Percentiles rank a stretch among this genome's conserved stretches.
Evolutionary conservation across 75 land plant species (phyloP).

Genomic region (Cryptomeria japonica): DNA sequence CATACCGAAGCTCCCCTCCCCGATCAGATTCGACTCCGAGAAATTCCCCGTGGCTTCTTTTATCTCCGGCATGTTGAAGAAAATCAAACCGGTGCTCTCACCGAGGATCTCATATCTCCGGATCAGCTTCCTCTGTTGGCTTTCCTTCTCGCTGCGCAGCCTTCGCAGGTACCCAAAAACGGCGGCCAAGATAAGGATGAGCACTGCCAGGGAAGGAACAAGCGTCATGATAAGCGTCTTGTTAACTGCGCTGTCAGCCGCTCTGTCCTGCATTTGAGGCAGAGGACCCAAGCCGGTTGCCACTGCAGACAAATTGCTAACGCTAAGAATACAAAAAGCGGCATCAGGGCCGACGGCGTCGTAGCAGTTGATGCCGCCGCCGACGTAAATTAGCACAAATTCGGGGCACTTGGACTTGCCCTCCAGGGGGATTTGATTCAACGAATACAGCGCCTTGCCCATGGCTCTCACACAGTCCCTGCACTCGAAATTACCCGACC

Average conservation of each 20-base stretch:
- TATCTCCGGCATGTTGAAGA: constrained; percentile 21
- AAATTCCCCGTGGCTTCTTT: constrained; percentile 31
- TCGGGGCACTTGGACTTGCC: background rate
- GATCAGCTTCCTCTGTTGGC: background rate
- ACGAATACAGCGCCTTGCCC: background rate
- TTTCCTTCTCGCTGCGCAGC: background rate
- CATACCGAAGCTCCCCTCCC: constrained; percentile 16
- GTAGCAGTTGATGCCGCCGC: no score
- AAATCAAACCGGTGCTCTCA: background rate
- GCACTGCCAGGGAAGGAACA: no score
- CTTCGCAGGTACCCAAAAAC: background rate
- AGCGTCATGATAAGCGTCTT: no score
- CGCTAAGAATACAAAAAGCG: background rate
- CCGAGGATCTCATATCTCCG: background rate
- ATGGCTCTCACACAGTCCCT: background rate
- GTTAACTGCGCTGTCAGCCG: background rate
- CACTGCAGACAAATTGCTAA: background rate
- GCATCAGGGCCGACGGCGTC: background rate
- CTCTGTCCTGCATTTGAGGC: background rate
- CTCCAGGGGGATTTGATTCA: background rate
- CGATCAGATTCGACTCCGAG: constrained; percentile 20
- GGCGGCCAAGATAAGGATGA: background rate
- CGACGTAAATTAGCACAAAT: no score
- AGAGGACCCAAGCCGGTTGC: background rate
- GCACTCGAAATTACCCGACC: background rate